Evolutionary conservation across 78 protist genomes (phyloP), one percentile per base, ranked within the genome.

Genomic region (Dictyostelium capitatum): DNA sequence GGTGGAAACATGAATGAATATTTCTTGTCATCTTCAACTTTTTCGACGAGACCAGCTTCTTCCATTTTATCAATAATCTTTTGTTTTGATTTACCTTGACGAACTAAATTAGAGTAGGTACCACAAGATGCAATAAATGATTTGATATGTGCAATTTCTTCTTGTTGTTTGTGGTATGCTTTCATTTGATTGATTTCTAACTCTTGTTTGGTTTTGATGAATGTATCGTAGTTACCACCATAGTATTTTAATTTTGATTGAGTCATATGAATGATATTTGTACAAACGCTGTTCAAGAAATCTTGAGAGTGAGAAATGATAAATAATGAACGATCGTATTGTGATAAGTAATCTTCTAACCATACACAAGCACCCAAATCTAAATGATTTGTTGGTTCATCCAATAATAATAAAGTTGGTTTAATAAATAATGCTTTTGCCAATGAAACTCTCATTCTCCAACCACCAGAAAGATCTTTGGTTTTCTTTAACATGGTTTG

Each of bases 301-400:
- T 97, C 91, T 79, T 96, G 97, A 10, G 91, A 89, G 81, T 98
- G 99, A 11, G 98, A 97, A 32, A 97, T 94, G n/a, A 98, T 23
- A 32, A 98, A 30, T 11, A 98, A 85, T 69, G 94, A 94, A 25
- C 89, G 48, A 57, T 90, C 90, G 83, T 95, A 97, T 32, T 30
- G 81, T 10, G 77, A 37, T 11, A 98, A 80, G 91, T 98, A 97
- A 28, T 97, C 87, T 85, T 97, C 98, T 41, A 97, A 90, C 98
- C 98, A 98, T 59, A 97, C 94, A 50, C 92, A 90, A 5, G 98
- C 98, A 75, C 96, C 96, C 59, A 97, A 82, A 79, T 98, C 99
- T 94, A 96, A 89, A 92, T 96, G 97, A 53, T 97, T 96, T 0
- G 97, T 97, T 47, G 99, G 99, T 80, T 98, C 99, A 74, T 98